Conservation (phyloP, 108 stramenopile genomes). For the Bacterosira constricta region DNA sequence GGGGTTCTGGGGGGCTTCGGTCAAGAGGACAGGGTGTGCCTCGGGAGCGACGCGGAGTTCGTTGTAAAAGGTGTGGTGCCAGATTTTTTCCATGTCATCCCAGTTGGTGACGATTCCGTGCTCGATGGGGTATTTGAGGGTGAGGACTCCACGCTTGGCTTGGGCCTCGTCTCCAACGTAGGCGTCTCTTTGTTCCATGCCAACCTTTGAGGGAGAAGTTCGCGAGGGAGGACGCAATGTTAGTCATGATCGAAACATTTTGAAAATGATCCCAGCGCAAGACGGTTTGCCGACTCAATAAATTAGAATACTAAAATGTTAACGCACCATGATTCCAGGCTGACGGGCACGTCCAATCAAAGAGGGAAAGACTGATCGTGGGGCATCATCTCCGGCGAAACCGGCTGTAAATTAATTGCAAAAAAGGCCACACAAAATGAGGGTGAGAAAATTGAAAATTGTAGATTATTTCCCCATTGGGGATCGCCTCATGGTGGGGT, state of each 20-base stretch:
- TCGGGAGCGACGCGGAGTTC: slow-evolving; percentile 95
- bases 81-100: slow-evolving; percentile 99
- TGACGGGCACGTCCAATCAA: slow-evolving; percentile 97
- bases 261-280: no score
- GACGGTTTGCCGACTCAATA: not conserved
- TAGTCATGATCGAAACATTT: no score
- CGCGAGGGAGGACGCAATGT: not conserved
- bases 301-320: slow-evolving; percentile 13
- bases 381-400: slow-evolving; percentile 95
- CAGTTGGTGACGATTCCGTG: slow-evolving; percentile 99
- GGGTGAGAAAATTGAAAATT: not conserved
- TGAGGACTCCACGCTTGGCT: slow-evolving; percentile 97
- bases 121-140: slow-evolving; percentile 99
- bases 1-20: slow-evolving; percentile 99
- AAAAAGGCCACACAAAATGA: slow-evolving; percentile 7
- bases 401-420: slow-evolving; percentile 66
- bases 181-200: slow-evolving; percentile 99
- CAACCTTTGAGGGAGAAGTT: slow-evolving; percentile 57
- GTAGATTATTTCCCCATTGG: no score
- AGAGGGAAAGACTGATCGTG: slow-evolving; percentile 96
- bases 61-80: slow-evolving; percentile 99
- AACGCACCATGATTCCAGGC: slow-evolving; percentile 95
- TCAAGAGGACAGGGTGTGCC: slow-evolving; percentile 99
- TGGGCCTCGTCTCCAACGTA: slow-evolving; percentile 99
- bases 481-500: no score